Evolutionary conservation across 2,329 filamentous ascomycete genomes (phyloP).

Genomic region (Sporothrix mexicana): DNA sequence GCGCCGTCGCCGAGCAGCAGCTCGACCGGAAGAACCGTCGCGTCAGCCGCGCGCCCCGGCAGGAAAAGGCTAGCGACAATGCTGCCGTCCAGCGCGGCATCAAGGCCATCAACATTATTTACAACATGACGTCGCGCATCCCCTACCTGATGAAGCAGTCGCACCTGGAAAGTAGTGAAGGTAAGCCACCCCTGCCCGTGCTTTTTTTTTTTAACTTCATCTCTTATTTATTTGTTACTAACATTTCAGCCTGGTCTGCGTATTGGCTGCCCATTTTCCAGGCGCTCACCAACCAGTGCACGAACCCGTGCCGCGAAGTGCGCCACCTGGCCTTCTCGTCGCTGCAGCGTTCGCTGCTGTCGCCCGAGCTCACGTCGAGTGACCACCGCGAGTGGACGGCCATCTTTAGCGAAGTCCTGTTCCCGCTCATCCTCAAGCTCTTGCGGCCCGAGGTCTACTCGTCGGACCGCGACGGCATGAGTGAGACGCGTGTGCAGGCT

Average conservation of each 20-base stretch:
- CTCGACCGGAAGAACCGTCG: slow-evolving; percentile 56
- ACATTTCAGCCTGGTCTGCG: slow-evolving; percentile 79
- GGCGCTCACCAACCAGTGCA: slow-evolving; percentile 85
- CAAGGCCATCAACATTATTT: slow-evolving; percentile 81
- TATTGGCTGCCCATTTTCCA: slow-evolving; percentile 98
- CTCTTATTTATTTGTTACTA: slow-evolving; percentile 36
- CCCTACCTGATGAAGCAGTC: slow-evolving; percentile 90
- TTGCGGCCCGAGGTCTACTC: slow-evolving; percentile 95
- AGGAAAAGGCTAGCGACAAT: slow-evolving; percentile 66
- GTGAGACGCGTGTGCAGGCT: slow-evolving; percentile 89
- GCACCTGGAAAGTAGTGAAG: slow-evolving; percentile 85
- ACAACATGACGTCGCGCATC: slow-evolving; percentile 79
- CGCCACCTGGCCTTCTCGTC: slow-evolving; percentile 86
- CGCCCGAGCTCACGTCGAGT: slow-evolving; percentile 79
- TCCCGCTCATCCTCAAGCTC: slow-evolving; percentile 84
- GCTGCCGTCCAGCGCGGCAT: slow-evolving; percentile 77
- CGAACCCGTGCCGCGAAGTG: slow-evolving; percentile 92
- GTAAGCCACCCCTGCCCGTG: slow-evolving; percentile 57
- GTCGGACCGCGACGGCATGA: slow-evolving; percentile 89
- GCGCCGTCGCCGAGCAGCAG: slow-evolving; percentile 71
- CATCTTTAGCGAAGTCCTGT: slow-evolving; percentile 92
- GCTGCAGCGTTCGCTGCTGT: slow-evolving; percentile 83
- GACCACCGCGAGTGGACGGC: slow-evolving; percentile 92
- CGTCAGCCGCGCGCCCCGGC: slow-evolving; percentile 53
- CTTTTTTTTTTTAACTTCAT: no score